Percentiles rank a stretch among this genome's conserved stretches.
Conservation (phyloP, 257 asterid species). For the Penstemon davidsonii region DNA sequence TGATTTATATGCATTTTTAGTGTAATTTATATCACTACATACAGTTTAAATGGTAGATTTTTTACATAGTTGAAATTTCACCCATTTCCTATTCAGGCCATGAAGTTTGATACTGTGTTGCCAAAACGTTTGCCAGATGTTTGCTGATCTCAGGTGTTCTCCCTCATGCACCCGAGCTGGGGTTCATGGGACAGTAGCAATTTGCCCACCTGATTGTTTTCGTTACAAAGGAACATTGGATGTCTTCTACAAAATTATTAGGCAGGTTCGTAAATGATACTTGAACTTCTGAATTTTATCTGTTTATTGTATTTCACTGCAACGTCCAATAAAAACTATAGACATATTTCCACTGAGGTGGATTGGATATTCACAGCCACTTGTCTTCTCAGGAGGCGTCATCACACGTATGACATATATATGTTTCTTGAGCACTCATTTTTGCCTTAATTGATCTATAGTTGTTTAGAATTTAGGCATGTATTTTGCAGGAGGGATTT, state of each 20-base stretch:
- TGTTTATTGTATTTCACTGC: constrained; percentile 1
- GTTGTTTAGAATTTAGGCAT: neutral
- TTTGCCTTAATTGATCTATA: neutral
- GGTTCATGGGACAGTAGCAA: constrained; percentile 82
- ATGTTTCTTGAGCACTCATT: neutral
- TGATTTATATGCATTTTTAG: constrained; percentile 17
- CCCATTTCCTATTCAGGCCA: too few relatives aligned
- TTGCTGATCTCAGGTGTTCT: constrained; percentile 96
- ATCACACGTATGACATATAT: neutral
- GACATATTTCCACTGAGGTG: neutral
- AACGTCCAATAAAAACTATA: neutral
- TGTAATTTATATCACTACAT: neutral
- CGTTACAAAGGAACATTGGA: constrained; percentile 89
- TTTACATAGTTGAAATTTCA: too few relatives aligned
- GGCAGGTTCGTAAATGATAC: constrained; percentile 61
- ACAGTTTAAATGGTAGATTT: too few relatives aligned
- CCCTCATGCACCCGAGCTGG: constrained; percentile 98
- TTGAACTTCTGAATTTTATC: neutral
- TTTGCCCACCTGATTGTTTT: constrained; percentile 96
- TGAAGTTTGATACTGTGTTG: constrained; percentile 11
- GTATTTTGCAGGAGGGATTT: constrained; percentile 68
- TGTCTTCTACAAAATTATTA: constrained; percentile 81
- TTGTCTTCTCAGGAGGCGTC: neutral
- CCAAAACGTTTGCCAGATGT: constrained; percentile 58
- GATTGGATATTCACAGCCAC: neutral